Evolutionary conservation across 345 rosid genomes (phyloP), one percentile per base, ranked within the genome.

Genomic region (Populus euphratica): DNA sequence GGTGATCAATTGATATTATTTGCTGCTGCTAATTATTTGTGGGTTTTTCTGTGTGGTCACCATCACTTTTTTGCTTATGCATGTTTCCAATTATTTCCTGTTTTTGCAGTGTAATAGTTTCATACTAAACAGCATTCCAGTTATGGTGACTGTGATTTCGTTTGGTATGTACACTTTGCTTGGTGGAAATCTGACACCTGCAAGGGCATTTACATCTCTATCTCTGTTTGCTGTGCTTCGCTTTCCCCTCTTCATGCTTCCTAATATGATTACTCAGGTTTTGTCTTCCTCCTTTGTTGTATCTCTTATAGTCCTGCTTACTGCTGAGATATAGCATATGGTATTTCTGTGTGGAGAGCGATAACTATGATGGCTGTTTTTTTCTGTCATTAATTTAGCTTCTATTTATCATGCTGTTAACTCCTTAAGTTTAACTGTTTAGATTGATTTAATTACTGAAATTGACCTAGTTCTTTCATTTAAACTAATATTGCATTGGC

Each of bases 101-200:
- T 49, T 77, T 80, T 76, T 83, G 90, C 97, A 96, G 99, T 84
- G 77, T 41, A 96, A 96, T 80, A 73, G 86, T 82, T 96, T 96
- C 81, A 79, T 96, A 70, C 88, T 96, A 73, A 96, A 93, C 86
- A 90, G 97, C 88, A 82, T 90, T 79, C 98, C 99, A 25, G 99
- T 96, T 75, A 73, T 92, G 81, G 98, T 93, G 83, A 93, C 98
- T 73, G 98, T 92, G 79, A 80, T 86, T 76, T 93, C 99, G 72
- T 96, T 96, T 86, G 97, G 98, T 69, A 72, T 93, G 87, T 96
- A 91, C 88, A 90, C 99, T 73, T 82, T 96, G 85, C 98, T 96
- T 80, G 99, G 99, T 73, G 99, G 99, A 79, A 86, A 96, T 86
- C 86, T 96, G 84, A 96, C 99, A 83, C 99, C 99, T 81, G 91